Conservation (phyloP, 2,329 filamentous ascomycete species). For the Ophiocordyceps robertsii region DNA sequence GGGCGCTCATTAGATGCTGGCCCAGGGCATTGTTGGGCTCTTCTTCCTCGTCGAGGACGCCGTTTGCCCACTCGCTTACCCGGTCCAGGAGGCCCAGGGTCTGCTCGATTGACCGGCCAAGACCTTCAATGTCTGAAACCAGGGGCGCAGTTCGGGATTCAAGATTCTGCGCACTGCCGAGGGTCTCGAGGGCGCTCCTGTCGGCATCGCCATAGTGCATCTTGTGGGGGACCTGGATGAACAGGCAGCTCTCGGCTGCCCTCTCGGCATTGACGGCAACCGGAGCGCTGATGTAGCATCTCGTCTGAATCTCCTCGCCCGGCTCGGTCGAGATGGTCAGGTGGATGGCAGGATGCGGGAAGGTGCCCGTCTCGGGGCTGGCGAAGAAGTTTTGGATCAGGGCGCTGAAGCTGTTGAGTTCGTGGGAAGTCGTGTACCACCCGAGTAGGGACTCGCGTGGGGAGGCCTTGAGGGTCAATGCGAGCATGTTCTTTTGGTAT, state of each 20-base stretch:
- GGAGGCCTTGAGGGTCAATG: slow-evolving; percentile 83
- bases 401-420: slow-evolving; percentile 96
- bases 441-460: slow-evolving; percentile 89
- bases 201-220: slow-evolving; percentile 73
- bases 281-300: slow-evolving; percentile 89
- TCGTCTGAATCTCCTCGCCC: slow-evolving; percentile 76
- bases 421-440: slow-evolving; percentile 95
- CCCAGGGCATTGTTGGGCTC: slow-evolving; percentile 82
- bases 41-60: slow-evolving; percentile 85
- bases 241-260: slow-evolving; percentile 89
- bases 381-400: slow-evolving; percentile 98
- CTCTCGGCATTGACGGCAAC: slow-evolving; percentile 92
- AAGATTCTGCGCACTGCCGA: slow-evolving; percentile 66
- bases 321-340: slow-evolving; percentile 86
- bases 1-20: slow-evolving; percentile 87
- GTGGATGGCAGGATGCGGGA: slow-evolving; percentile 93
- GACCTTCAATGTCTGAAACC: slow-evolving; percentile 76
- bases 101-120: slow-evolving; percentile 77
- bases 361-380: slow-evolving; percentile 91
- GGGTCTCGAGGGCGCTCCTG: slow-evolving; percentile 59
- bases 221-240: slow-evolving; percentile 94
- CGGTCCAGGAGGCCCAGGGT: slow-evolving; percentile 83
- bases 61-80: slow-evolving; percentile 82
- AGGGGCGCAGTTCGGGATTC: slow-evolving; percentile 63
- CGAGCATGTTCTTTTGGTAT: slow-evolving; percentile 99